A percentile compares a stretch with the other conserved stretches of the same genome.
Evolutionary conservation across 164 flowering plant species (phyloP).

Genomic region (Warburgia ugandensis): DNA sequence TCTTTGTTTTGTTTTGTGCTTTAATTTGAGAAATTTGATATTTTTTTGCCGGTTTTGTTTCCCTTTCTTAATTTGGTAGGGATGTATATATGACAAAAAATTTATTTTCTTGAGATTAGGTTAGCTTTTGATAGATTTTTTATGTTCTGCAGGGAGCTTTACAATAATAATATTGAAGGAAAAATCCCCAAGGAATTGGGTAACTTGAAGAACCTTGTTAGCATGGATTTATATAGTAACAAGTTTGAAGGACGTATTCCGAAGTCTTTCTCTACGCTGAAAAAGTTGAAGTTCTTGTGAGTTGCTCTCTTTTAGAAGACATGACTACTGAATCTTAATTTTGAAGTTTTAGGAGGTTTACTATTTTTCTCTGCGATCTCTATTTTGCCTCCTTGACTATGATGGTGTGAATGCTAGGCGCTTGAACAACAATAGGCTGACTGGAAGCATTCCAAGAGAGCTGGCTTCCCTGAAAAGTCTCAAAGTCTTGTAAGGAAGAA

Average conservation of each 20-base stretch:
- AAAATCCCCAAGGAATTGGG: conserved; percentile 76
- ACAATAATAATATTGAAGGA: conserved; percentile 53
- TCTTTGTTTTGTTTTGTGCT: not conserved
- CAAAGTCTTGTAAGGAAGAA: not conserved
- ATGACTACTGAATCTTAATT: not conserved
- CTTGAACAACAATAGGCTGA: not conserved
- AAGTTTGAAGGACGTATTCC: conserved; percentile 61
- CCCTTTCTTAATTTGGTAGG: not conserved
- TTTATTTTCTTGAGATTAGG: not conserved
- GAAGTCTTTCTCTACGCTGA: conserved; percentile 55
- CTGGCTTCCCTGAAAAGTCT: not conserved
- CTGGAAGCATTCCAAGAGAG: not conserved
- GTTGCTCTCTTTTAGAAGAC: conserved; percentile 14
- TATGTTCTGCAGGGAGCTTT: conserved; percentile 56
- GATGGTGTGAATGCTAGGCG: too few species aligned
- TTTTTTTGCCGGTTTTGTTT: not conserved
- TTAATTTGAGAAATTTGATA: not conserved
- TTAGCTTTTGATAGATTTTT: conserved; percentile 4
- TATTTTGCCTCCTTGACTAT: too few species aligned
- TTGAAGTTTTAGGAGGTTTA: not conserved
- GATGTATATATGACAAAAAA: not conserved
- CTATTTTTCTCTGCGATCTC: not conserved
- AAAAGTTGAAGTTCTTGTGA: conserved; percentile 70
- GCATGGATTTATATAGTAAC: conserved; percentile 78
- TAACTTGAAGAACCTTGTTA: conserved; percentile 56